Conservation (phyloP, 148 eudicot genomes). For the Pharnaceum exiguum region DNA sequence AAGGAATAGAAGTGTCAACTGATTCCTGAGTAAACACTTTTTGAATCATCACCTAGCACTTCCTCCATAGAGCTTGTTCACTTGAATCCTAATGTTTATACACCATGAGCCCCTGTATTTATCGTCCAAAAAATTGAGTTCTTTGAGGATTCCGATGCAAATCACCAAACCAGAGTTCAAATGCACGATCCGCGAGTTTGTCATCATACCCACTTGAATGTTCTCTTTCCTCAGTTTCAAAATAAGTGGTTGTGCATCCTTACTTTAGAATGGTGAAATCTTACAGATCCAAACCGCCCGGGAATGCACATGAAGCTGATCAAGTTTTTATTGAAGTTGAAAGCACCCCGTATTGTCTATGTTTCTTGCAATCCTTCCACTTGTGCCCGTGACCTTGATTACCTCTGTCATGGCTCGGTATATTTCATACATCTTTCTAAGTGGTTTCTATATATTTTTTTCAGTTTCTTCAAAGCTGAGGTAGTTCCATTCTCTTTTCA, state of each 20-base stretch:
- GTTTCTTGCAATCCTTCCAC: conserved; percentile 98
- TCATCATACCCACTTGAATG: background rate
- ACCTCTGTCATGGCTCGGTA: conserved; percentile 94
- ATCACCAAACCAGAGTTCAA: too few species aligned
- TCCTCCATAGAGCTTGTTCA: too few species aligned
- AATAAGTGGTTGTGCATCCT: too few species aligned
- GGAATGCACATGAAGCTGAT: conserved; percentile 98
- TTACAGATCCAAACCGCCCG: conserved; percentile 96
- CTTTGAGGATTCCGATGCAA: too few species aligned
- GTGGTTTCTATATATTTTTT: background rate
- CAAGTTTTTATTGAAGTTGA: conserved; percentile 67
- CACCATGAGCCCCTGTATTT: too few species aligned
- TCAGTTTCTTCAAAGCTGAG: background rate
- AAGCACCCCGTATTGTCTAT: conserved; percentile 63
- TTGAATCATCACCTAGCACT: too few species aligned
- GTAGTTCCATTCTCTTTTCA: conserved; percentile 22
- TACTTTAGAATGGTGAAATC: background rate
- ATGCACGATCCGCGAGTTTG: too few species aligned
- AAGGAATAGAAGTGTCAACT: background rate
- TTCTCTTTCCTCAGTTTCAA: background rate
- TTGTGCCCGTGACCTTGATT: conserved; percentile 96
- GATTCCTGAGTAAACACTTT: background rate
- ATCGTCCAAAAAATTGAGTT: too few species aligned
- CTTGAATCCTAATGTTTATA: too few species aligned
- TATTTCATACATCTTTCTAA: conserved; percentile 5